These are phyloP conservation scores for Cryphonectria nitschkei DNA, from an alignment of 2,329 filamentous ascomycete species.

Conservation along the genomic window DNA sequence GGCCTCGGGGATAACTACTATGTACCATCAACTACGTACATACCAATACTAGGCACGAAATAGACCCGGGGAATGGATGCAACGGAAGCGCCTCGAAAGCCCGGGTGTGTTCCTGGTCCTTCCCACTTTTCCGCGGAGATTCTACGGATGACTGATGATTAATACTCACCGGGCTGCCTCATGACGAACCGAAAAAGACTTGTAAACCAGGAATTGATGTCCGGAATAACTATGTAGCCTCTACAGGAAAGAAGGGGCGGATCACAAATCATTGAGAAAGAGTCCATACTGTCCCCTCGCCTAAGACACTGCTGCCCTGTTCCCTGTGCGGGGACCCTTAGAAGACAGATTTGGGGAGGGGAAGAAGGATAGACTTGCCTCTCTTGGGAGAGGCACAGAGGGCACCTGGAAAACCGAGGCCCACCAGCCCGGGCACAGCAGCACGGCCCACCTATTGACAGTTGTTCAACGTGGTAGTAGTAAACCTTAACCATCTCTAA, in stretches of 20 bases:
- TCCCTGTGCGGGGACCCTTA: not conserved
- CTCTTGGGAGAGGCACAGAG: not conserved
- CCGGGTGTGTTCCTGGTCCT: not conserved
- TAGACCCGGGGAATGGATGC: not conserved
- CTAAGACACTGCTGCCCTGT: not conserved
- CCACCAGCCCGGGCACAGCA: not conserved
- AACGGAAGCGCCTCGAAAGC: not conserved
- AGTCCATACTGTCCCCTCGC: not conserved
- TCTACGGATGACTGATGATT: not conserved
- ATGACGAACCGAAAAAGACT: not conserved
- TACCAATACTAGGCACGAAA: not conserved
- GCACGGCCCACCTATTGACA: not conserved
- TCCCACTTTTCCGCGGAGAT: not conserved
- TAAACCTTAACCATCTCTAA: not conserved
- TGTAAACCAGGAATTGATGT: not conserved
- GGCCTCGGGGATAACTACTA: not conserved
- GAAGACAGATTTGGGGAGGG: not conserved
- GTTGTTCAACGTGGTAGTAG: not conserved
- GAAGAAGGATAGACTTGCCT: not conserved
- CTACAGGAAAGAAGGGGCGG: not conserved
- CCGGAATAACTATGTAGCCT: not conserved
- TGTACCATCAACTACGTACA: not conserved
- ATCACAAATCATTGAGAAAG: not conserved
- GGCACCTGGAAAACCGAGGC: not conserved
- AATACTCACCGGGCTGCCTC: not conserved